Evolutionary conservation across 2,329 filamentous ascomycete species (phyloP).

Genomic region (Sporothrix humicola): DNA sequence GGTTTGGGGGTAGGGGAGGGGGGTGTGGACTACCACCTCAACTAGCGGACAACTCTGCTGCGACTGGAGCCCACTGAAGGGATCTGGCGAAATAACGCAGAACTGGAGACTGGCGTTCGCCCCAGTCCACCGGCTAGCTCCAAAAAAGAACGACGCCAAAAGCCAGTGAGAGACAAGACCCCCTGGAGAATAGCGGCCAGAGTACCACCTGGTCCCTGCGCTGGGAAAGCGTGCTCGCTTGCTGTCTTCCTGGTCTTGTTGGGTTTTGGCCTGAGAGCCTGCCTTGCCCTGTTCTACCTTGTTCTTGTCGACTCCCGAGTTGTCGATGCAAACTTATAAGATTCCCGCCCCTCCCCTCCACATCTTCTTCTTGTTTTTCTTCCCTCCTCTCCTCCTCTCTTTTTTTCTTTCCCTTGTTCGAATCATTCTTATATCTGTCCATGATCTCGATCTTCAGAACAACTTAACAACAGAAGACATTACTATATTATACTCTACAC

Average conservation of each 20-base stretch:
- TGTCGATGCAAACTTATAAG: constrained; percentile 52
- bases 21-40: constrained; percentile 22
- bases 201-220: constrained; percentile 18
- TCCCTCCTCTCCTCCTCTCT: not conserved
- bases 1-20: constrained; percentile 24
- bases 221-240: constrained; percentile 12
- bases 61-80: not conserved
- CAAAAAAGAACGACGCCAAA: constrained; percentile 16
- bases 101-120: constrained; percentile 22
- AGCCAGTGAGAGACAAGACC: not conserved
- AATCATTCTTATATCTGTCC: constrained; percentile 24
- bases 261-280: constrained; percentile 37
- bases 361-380: constrained; percentile 8
- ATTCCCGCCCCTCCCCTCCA: constrained; percentile 47
- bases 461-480: constrained; percentile 41
- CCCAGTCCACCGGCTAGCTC: constrained; percentile 16
- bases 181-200: not conserved
- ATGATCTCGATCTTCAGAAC: constrained; percentile 24
- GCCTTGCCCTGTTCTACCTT: constrained; percentile 47
- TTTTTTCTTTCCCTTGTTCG: not conserved
- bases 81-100: constrained; percentile 36
- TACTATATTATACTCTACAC: constrained; percentile 33
- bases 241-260: constrained; percentile 16
- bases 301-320: constrained; percentile 47
- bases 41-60: constrained; percentile 11